phyloP scores from a whole-genome alignment of 805 yeast species.

The Wickerhamiella spandovensis region DNA sequence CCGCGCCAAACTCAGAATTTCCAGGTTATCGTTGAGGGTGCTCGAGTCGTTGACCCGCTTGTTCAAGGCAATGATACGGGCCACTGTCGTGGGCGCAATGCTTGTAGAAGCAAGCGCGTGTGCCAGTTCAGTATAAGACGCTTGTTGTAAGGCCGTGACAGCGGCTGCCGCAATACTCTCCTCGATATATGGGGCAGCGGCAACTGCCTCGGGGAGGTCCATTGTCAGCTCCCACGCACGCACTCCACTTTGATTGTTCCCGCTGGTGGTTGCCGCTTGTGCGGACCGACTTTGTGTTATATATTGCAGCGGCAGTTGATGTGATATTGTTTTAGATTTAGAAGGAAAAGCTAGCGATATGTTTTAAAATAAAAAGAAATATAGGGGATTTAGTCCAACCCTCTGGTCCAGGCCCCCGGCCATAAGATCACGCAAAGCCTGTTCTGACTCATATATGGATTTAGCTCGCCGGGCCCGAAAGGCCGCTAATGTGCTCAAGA shows the following conservation, averaged over 20 bases:
- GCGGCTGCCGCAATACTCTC: not conserved
- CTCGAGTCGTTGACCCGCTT: not conserved
- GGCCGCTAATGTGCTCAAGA: conserved; percentile 76
- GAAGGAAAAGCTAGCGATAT: no score
- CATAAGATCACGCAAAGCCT: no score
- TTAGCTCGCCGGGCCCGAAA: conserved; percentile 69
- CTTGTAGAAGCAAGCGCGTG: not conserved
- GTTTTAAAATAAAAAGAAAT: no score
- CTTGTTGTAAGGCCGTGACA: not conserved
- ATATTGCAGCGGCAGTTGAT: no score
- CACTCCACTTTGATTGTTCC: no score
- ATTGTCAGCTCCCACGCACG: no score
- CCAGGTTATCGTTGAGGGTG: not conserved
- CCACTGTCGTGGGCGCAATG: conserved; percentile 1
- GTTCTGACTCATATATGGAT: conserved; percentile 17
- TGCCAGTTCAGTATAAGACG: not conserved
- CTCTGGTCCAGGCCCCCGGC: no score
- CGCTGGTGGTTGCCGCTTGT: no score
- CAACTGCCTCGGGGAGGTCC: not conserved
- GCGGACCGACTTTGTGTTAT: no score
- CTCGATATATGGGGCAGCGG: not conserved
- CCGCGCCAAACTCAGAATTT: not conserved
- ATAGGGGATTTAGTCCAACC: no score
- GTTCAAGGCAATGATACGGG: not conserved
- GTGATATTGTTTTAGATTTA: no score